Percentiles rank a stretch among this genome's conserved stretches.
phyloP scores from a whole-genome alignment of 1,284 basidiomycete species.

The Trametes polyzona region DNA sequence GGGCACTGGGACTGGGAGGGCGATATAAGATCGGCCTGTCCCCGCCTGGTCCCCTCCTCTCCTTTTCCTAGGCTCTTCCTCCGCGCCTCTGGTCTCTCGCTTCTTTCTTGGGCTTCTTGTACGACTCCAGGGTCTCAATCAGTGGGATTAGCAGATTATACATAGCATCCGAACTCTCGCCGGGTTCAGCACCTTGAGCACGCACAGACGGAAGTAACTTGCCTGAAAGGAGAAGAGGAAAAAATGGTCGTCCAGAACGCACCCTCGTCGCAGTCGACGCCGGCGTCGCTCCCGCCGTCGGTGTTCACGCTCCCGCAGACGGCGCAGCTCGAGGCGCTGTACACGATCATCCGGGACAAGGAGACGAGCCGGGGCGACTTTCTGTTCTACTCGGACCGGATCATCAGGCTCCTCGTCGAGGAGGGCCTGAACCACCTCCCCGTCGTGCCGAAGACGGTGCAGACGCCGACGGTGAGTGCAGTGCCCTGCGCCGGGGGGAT shows the following conservation, averaged over 20 bases:
- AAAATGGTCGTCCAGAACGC: slow-evolving; percentile 29
- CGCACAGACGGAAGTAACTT: no score
- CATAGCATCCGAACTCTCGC: no score
- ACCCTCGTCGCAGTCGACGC: slow-evolving; percentile 39
- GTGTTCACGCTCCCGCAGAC: slow-evolving; percentile 89
- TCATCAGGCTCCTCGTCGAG: slow-evolving; percentile 77
- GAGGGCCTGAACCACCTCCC: slow-evolving; percentile 97
- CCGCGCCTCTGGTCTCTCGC: no score
- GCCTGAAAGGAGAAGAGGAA: background rate
- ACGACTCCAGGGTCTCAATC: no score
- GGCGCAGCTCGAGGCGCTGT: slow-evolving; percentile 91
- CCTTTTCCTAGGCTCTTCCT: no score
- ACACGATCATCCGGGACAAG: slow-evolving; percentile 94
- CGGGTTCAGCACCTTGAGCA: no score
- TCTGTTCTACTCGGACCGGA: slow-evolving; percentile 91
- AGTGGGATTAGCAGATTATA: no score
- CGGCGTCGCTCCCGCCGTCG: slow-evolving; percentile 63
- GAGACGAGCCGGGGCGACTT: slow-evolving; percentile 91
- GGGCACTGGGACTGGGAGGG: no score
- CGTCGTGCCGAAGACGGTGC: slow-evolving; percentile 81
- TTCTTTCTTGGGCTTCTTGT: no score
- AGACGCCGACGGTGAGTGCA: slow-evolving; percentile 72
- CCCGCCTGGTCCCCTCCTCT: no score
- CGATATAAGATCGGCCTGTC: no score
- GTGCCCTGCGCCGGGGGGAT: background rate